Percentiles rank a stretch among this genome's conserved stretches.
Conservation (phyloP, 2,329 filamentous ascomycete genomes). For the Pseudogymnoascus pannorum region DNA sequence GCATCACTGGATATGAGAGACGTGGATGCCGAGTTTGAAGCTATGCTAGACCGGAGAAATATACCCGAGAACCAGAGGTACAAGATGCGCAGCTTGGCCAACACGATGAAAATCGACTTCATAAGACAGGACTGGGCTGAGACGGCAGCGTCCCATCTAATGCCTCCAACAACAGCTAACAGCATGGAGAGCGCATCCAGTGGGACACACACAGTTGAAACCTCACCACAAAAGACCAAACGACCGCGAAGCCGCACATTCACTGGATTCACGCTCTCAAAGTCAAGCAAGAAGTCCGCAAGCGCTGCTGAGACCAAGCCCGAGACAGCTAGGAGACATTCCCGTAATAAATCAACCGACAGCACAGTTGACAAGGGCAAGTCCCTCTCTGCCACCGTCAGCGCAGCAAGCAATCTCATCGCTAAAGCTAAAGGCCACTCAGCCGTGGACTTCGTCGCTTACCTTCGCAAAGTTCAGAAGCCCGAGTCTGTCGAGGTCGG, state of each 20-base stretch:
- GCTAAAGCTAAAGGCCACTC: conserved; percentile 66
- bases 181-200: conserved; percentile 39
- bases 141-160: conserved; percentile 45
- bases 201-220: conserved; percentile 31
- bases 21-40: conserved; percentile 51
- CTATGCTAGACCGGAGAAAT: conserved; percentile 73
- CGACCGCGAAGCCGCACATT: conserved; percentile 68
- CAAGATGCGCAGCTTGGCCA: conserved; percentile 85
- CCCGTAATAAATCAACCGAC: conserved; percentile 66
- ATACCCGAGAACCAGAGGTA: conserved; percentile 90
- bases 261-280: conserved; percentile 55
- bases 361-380: conserved; percentile 56
- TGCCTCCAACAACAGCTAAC: conserved; percentile 18
- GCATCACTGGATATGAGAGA: conserved; percentile 41
- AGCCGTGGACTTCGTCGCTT: conserved; percentile 77
- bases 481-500: conserved; percentile 86
- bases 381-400: conserved; percentile 46
- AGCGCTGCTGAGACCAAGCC: conserved; percentile 37
- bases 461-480: conserved; percentile 72
- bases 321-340: conserved; percentile 56
- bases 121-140: conserved; percentile 81
- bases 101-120: conserved; percentile 91
- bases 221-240: conserved; percentile 41
- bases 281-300: conserved; percentile 60
- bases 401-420: conserved; percentile 49